Base-by-base conservation (phyloP, 768 basidiomycete genomes). In the Boletellus ananas region DNA sequence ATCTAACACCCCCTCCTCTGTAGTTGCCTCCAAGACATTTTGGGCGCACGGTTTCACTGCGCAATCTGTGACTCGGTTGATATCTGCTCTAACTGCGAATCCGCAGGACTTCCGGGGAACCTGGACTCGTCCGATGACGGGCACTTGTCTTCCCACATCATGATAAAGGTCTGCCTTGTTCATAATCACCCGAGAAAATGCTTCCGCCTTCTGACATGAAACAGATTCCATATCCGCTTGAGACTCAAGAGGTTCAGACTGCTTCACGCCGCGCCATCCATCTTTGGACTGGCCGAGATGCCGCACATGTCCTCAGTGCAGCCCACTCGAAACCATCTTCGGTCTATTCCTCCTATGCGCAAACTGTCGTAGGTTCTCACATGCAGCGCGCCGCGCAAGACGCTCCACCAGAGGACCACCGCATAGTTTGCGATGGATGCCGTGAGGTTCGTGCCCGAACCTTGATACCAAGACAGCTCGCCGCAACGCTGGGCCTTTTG, bases 41-140 rank as follows among this genome's bases (percentile, higher is more conserved):
- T 94, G 21, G 94, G 94, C 16, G 90, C 93, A 14, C 80, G 90
- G 4, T 96, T 93, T 69, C 94, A 93, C 60, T 97, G 94, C 60
- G 89, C 90, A 10, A 83, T 90, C 18, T 97, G 94, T 63, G 81
- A 86, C 35, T 80, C 83, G 8, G 78, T 91, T 35, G 90, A 93
- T 59, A 91, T 93, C 31, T 93, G 91, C 58, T 79, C 85, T 16
- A 89, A 90, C 56, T 93, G 90, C 63, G 90, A 93, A 65, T 85
- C 87, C 11, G 89, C 85, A 23, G 90, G 90, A 25, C 74, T 93
- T 31, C 90, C 90, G 3, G 90, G 89, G 6, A 90, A 89, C 51
- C 69, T 91, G 10, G 85, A 90, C 52, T 83, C 86, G 1, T 74
- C 79, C 1, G 86, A 90, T 35, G 85, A 82, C 5, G 90, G 87